Conservation (phyloP, 2,329 filamentous ascomycete species). For the Biscogniauxia sp. region DNA sequence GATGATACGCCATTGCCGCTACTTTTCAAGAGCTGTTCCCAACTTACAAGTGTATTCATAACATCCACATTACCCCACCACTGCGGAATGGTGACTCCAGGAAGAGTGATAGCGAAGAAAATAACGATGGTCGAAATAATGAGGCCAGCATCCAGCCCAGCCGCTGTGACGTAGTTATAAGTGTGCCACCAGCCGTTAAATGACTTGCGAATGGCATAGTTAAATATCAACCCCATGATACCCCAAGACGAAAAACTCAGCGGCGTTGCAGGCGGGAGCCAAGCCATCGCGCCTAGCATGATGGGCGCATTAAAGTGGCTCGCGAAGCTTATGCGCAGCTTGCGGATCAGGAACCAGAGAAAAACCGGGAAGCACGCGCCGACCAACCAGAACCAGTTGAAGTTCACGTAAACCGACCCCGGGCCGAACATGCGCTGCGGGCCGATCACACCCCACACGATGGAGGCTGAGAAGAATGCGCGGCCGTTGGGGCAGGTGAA, state of each 20-base stretch:
- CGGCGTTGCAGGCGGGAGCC: slow-evolving; percentile 58
- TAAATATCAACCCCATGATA: slow-evolving; percentile 56
- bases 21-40: slow-evolving; percentile 22
- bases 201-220: slow-evolving; percentile 52
- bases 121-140: slow-evolving; percentile 37
- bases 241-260: slow-evolving; percentile 60
- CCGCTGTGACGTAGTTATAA: slow-evolving; percentile 42
- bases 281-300: slow-evolving; percentile 53
- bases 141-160: slow-evolving; percentile 39
- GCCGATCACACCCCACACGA: slow-evolving; percentile 58
- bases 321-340: slow-evolving; percentile 40
- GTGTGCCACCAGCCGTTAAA: slow-evolving; percentile 59
- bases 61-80: slow-evolving; percentile 53
- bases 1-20: not conserved
- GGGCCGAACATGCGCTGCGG: slow-evolving; percentile 54
- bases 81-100: slow-evolving; percentile 36
- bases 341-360: slow-evolving; percentile 44
- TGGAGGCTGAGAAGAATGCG: slow-evolving; percentile 49
- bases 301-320: slow-evolving; percentile 56
- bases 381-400: slow-evolving; percentile 55
- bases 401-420: slow-evolving; percentile 47
- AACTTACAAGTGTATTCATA: slow-evolving; percentile 37
- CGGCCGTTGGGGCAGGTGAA: slow-evolving; percentile 43
- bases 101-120: slow-evolving; percentile 38
- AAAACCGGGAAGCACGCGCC: slow-evolving; percentile 47